Base-by-base conservation (phyloP, 2,329 filamentous ascomycete species). In the Pseudopithomyces chartarum region DNA sequence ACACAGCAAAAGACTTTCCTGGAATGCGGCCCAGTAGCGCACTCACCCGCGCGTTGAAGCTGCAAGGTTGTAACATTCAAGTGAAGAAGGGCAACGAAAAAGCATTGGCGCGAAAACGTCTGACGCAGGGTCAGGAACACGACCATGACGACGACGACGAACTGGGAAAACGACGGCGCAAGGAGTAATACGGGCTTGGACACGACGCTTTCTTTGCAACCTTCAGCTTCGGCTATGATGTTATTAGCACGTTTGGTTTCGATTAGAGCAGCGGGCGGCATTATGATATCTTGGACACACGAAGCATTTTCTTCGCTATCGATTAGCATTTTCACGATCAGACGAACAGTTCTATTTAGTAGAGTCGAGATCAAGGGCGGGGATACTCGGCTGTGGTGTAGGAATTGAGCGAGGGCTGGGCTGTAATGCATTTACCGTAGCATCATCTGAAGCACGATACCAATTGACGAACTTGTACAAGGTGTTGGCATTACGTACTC, bases 71-170 rank as follows among this genome's bases (percentile, higher is more conserved):
- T 67, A 87, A 92, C 48, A 92, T 95, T 59, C 90, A 90, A 34
- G 90, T 94, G 60, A 94, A 94, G 78, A 95, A 94, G 72, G 91
- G 91, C 13, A 92, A 91, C 63, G 89, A 92, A 57, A 87, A 85
- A 74, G 79, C 78, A 15, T 57, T 76, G 57, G 78, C 79, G 42
- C 73, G 80, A 43, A 77, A 77, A 56, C 68, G 74, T 39, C 63
- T 73, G 10, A 73, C 71, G 34, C 67, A 67, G 29, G 77, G 73
- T 49, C 74, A 75, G 56, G 76, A 78, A 48, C 75, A 78, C 29
- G 77, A 79, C 23, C 72, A 77, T 20, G 63, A 63, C 36, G 73
- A 74, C n/a, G 73, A 74, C 42, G 70, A 75, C 20, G 67, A 73
- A 46, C 58, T 65, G n/a, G 54, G 32, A 61, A 76, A 76, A 62